These are phyloP conservation scores for Ustilago tritici DNA, from an alignment of 1,284 basidiomycete genomes.

Conservation along the genomic window DNA sequence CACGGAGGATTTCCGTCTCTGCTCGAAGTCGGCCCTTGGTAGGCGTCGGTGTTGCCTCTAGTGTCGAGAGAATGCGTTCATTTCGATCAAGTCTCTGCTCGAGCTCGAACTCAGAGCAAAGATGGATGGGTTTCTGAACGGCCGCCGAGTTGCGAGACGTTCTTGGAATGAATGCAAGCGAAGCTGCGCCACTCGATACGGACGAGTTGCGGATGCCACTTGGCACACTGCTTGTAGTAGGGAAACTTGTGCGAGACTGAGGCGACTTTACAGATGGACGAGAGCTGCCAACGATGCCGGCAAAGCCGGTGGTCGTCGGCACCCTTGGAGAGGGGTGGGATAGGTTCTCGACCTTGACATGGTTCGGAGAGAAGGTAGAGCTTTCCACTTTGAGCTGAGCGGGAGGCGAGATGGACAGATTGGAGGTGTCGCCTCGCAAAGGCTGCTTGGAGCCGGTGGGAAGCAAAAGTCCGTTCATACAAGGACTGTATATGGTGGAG, in stretches of 20 bases:
- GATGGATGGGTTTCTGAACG: constrained; percentile 43
- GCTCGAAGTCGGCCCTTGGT: constrained; percentile 31
- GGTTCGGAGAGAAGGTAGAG: constrained; percentile 3
- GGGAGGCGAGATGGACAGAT: constrained; percentile 27
- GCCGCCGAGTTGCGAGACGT: constrained; percentile 39
- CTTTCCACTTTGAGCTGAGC: constrained; percentile 26
- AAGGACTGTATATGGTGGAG: background rate
- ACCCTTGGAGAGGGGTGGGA: constrained; percentile 8
- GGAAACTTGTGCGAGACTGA: constrained; percentile 7
- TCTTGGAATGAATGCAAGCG: constrained; percentile 47
- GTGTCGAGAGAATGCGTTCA: constrained; percentile 42
- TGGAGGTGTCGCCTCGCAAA: constrained; percentile 32
- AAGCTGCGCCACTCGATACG: constrained; percentile 19
- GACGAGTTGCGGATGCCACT: constrained; percentile 7
- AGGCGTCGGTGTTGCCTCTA: constrained; percentile 21
- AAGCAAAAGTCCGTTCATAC: constrained; percentile 51
- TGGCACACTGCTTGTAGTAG: constrained; percentile 2
- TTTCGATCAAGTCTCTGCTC: constrained; percentile 52
- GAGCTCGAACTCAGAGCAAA: constrained; percentile 51
- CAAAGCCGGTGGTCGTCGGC: constrained; percentile 9
- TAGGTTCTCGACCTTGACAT: constrained; percentile 26
- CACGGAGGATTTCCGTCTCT: constrained; percentile 43
- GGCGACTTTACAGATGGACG: constrained; percentile 12
- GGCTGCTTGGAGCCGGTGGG: constrained; percentile 50
- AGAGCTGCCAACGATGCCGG: background rate